Evolutionary conservation across 2,329 filamentous ascomycete genomes (phyloP), one percentile per base, ranked within the genome.

Genomic region (Delphinella strobiligena): DNA sequence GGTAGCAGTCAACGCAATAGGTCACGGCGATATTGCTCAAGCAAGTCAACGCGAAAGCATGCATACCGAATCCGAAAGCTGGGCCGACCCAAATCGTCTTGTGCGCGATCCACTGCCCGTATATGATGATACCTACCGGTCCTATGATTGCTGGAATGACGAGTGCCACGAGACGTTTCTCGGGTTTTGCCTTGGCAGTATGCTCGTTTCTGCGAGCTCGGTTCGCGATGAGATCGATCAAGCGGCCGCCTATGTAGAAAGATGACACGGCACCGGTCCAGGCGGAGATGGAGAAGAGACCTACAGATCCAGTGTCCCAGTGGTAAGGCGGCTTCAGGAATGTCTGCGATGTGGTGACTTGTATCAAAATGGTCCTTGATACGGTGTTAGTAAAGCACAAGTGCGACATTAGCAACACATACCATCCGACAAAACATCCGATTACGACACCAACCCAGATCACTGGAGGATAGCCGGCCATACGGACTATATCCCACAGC

Each of bases 121-220:
- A 59, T n/a, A 55, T 50, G 18, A 59, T 44, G 10, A 61, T 39
- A 2, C 53, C 54, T 1, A 54, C 35, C 1, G 57, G 58, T 2
- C 50, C 51, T 2, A 56, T 42, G n/a, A 55, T 31, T 1, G 46
- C 44, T 1, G 50, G 51, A 4, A 58, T 45, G 8, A 51, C 19
- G 11, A 56, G 43, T 10, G 47, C 47, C 16, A 50, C 42, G 7
- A 58, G 47, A 10, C 53, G 46, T 17, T 49, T 51, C 37, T 55
- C 51, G 1, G 54, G 53, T 33, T 52, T 49, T 33, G 49, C 44
- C 15, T 51, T 41, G 44, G 50, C 37, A 30, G 27, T 35, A 37
- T 48, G 29, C n/a, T 27, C n/a, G 33, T 42, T 37, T n/a, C 41
- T 39, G 4, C 48, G 50, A 19, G 49, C 51, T 29, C 49, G 47